These are phyloP conservation scores for Sungouiella thailandica DNA, from an alignment of 805 yeast genomes.

Conservation along the genomic window DNA sequence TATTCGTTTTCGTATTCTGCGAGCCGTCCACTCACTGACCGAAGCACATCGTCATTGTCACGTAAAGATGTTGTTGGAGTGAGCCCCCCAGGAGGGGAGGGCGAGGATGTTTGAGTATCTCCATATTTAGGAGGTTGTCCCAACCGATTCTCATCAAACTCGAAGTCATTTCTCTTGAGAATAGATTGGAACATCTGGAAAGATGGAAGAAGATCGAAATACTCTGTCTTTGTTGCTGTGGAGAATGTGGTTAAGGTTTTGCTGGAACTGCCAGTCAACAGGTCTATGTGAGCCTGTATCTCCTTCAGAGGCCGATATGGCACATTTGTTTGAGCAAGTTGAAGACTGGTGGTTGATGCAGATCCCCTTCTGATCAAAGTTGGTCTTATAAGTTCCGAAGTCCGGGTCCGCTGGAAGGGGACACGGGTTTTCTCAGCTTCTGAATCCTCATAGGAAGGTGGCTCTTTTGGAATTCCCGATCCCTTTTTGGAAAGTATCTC, in stretches of 20 bases:
- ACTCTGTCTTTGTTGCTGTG: constrained; percentile 15
- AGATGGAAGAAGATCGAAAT: constrained; percentile 60
- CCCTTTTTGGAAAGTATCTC: too few relatives aligned
- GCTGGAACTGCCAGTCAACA: constrained; percentile 7
- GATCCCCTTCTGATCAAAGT: too few relatives aligned
- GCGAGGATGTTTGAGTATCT: constrained; percentile 24
- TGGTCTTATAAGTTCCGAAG: too few relatives aligned
- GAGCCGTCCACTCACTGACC: constrained; percentile 7
- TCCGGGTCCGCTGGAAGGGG: not conserved
- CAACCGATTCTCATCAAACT: constrained; percentile 30
- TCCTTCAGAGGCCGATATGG: constrained; percentile 34
- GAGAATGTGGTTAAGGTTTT: constrained; percentile 6
- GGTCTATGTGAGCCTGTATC: constrained; percentile 32
- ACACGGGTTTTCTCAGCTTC: constrained; percentile 1
- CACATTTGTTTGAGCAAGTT: constrained; percentile 8
- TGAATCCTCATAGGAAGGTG: constrained; percentile 21
- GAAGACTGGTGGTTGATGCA: constrained; percentile 1
- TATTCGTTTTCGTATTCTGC: constrained; percentile 3
- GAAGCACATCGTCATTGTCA: constrained; percentile 6
- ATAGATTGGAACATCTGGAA: constrained; percentile 62
- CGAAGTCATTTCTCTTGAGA: constrained; percentile 37
- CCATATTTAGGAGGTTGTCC: constrained; percentile 36
- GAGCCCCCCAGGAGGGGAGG: constrained; percentile 21
- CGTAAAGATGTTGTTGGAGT: not conserved
- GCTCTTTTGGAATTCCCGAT: constrained; percentile 9